Conservation (phyloP, 148 eudicot genomes). For the Rheum nobile region DNA sequence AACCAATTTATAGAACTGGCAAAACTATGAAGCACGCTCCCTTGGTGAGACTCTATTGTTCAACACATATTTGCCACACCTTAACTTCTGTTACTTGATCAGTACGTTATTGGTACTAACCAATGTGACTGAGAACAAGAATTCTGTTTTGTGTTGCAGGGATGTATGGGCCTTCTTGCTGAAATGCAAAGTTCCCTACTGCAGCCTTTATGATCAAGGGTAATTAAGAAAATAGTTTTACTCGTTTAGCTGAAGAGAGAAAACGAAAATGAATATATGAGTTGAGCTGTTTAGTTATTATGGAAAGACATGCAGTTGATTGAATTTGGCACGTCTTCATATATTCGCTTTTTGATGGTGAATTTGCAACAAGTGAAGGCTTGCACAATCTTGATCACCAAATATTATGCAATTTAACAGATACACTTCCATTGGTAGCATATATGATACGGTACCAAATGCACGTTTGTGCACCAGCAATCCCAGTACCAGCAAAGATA, state of each 20-base stretch:
- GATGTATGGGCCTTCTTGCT: slow-evolving; percentile 95
- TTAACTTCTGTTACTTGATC: neutral
- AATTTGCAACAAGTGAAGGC: neutral
- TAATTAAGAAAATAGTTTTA: slow-evolving; percentile 19
- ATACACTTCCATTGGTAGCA: slow-evolving; percentile 91
- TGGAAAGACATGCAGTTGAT: neutral
- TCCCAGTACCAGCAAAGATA: slow-evolving; percentile 31
- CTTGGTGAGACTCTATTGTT: neutral
- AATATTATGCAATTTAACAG: slow-evolving; percentile 22
- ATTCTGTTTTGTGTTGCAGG: slow-evolving; percentile 31
- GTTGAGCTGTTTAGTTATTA: neutral
- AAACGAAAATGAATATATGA: neutral
- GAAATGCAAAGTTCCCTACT: slow-evolving; percentile 83
- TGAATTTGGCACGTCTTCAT: neutral
- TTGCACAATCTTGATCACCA: neutral
- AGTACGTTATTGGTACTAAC: neutral
- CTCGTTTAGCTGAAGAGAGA: neutral
- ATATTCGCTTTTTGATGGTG: neutral
- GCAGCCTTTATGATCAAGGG: slow-evolving; percentile 98
- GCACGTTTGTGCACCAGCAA: slow-evolving; percentile 36
- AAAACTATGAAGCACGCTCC: neutral
- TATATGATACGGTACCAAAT: slow-evolving; percentile 89
- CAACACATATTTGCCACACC: neutral
- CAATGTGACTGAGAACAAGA: neutral
- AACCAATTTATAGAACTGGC: neutral